phyloP scores from a whole-genome alignment of 306 rosid species.

The Medicago arabica region DNA sequence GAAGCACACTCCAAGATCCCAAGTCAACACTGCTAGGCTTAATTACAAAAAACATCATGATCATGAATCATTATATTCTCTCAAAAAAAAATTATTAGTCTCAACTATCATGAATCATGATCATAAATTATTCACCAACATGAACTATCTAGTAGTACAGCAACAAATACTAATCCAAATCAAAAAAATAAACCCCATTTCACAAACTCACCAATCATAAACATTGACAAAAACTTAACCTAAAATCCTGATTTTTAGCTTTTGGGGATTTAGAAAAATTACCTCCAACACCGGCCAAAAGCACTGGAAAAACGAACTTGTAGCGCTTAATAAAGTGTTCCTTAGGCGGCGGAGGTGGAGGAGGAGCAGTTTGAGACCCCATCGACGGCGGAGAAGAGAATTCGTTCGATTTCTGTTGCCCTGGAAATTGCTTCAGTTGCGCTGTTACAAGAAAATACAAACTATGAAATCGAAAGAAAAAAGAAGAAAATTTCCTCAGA shows the following conservation, averaged over 20 bases:
- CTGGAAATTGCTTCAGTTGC: slow-evolving; percentile 63
- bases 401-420: slow-evolving; percentile 48
- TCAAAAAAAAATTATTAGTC: slow-evolving; percentile 22
- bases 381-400: slow-evolving; percentile 57
- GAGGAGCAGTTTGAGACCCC: slow-evolving; percentile 50
- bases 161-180: slow-evolving; percentile 3
- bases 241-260: neutral
- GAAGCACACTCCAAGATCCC: no score
- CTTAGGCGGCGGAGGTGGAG: slow-evolving; percentile 62
- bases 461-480: slow-evolving; percentile 28
- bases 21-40: no score
- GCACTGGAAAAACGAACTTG: slow-evolving; percentile 80
- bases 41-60: no score
- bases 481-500: neutral
- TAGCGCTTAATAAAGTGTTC: slow-evolving; percentile 79
- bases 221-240: neutral
- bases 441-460: slow-evolving; percentile 44
- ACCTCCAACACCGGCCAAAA: slow-evolving; percentile 91
- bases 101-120: slow-evolving; percentile 11
- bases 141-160: neutral
- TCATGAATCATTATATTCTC: no score
- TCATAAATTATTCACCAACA: neutral
- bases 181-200: slow-evolving; percentile 35
- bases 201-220: neutral
- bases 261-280: slow-evolving; percentile 26